Percentiles rank a stretch among this genome's conserved stretches.
These are phyloP conservation scores for Phytophthora fragariaefolia DNA, from an alignment of 352 stramenopile species.

Conservation along the genomic window DNA sequence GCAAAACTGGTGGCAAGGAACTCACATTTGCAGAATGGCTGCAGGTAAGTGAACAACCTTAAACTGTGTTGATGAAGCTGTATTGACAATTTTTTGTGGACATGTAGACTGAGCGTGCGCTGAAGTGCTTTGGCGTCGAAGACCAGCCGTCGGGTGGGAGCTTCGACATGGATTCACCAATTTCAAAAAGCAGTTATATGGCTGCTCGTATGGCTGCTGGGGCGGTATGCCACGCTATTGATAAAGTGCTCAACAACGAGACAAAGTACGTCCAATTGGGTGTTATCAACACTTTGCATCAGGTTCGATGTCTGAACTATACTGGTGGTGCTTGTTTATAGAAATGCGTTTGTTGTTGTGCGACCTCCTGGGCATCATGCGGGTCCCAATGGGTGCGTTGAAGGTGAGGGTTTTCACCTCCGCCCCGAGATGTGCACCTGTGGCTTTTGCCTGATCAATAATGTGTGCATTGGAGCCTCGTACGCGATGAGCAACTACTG, in stretches of 20 bases:
- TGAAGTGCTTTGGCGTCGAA: slow-evolving; percentile 54
- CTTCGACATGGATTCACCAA: slow-evolving; percentile 73
- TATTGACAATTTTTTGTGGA: slow-evolving; percentile 2
- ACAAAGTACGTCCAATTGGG: slow-evolving; percentile 46
- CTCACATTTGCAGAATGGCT: slow-evolving; percentile 56
- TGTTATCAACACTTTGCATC: not conserved
- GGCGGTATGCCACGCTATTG: slow-evolving; percentile 67
- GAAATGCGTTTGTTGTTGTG: slow-evolving; percentile 69
- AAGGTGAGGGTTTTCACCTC: slow-evolving; percentile 57
- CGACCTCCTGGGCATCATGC: slow-evolving; percentile 67
- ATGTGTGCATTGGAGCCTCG: slow-evolving; percentile 68
- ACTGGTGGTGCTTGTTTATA: slow-evolving; percentile 16
- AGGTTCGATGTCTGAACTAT: not conserved
- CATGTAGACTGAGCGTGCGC: slow-evolving; percentile 49
- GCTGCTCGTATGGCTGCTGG: slow-evolving; percentile 61
- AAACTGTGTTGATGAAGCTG: not conserved
- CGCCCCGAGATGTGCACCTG: slow-evolving; percentile 68
- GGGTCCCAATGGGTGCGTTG: slow-evolving; percentile 65
- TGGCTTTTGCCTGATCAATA: slow-evolving; percentile 75
- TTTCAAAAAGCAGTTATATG: slow-evolving; percentile 67
- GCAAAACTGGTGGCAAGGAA: slow-evolving; percentile 25
- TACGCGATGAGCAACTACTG: slow-evolving; percentile 64
- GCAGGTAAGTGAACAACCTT: slow-evolving; percentile 34
- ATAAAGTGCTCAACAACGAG: slow-evolving; percentile 64
- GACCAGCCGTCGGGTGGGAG: slow-evolving; percentile 54